Percentiles rank a stretch among this genome's conserved stretches.
Evolutionary conservation across 257 asterid genomes (phyloP).

Genomic region (Hygrophila difformis): DNA sequence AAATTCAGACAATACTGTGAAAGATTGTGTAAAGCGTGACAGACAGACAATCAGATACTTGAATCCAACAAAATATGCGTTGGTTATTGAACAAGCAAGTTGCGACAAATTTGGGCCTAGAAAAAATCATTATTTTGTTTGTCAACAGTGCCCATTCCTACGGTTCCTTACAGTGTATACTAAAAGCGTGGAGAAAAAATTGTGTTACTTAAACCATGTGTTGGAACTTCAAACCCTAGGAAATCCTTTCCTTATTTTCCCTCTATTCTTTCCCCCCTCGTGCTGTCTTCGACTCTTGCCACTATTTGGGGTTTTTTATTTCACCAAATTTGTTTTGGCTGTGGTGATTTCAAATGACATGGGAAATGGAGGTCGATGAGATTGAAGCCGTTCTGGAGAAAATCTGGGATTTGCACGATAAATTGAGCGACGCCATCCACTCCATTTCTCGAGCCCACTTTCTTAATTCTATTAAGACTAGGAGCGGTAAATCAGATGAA

Average conservation of each 20-base stretch:
- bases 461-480: conserved; percentile 57
- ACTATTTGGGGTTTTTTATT: background rate
- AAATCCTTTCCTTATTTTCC: background rate
- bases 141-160: conserved; percentile 11
- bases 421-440: conserved; percentile 94
- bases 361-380: conserved; percentile 87
- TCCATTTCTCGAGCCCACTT: conserved; percentile 79
- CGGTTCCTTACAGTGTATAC: conserved; percentile 17
- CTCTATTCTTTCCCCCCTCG: conserved; percentile 23
- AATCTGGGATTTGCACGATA: conserved; percentile 94
- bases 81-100: conserved; percentile 15
- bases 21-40: too few relatives aligned
- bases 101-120: conserved; percentile 14
- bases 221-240: conserved; percentile 21
- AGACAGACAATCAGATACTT: too few relatives aligned
- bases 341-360: conserved; percentile 58
- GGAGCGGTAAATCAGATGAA: conserved; percentile 30
- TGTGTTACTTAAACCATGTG: background rate
- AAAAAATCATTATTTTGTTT: background rate
- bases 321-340: background rate
- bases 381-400: conserved; percentile 80
- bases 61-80: conserved; percentile 25
- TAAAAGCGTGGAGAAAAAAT: too few relatives aligned
- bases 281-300: conserved; percentile 19
- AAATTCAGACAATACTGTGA: too few relatives aligned